Percentiles rank a stretch among this genome's conserved stretches.
These are phyloP conservation scores for Colletotrichum acutatum DNA, from an alignment of 2,329 filamentous ascomycete genomes.

Conservation along the genomic window DNA sequence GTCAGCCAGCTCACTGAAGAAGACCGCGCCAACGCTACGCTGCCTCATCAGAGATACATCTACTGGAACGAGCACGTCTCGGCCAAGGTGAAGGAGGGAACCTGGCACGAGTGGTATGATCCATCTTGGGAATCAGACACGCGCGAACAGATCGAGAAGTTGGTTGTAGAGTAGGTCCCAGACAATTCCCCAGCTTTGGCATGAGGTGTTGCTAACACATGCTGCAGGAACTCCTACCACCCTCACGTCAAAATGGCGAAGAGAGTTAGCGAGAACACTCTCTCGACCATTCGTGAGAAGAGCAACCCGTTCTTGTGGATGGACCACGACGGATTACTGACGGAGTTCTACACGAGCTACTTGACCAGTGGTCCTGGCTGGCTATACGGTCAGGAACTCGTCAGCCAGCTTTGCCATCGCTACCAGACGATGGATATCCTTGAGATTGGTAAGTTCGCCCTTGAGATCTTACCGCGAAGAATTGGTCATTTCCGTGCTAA, in stretches of 20 bases:
- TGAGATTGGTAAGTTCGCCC: constrained; percentile 38
- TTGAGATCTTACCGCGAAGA: too few relatives aligned
- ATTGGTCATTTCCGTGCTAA: too few relatives aligned
- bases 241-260: background rate
- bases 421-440: constrained; percentile 39
- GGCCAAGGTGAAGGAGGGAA: constrained; percentile 1
- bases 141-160: background rate
- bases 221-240: background rate
- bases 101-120: background rate
- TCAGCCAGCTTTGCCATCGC: background rate
- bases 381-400: background rate
- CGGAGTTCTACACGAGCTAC: constrained; percentile 18
- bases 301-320: constrained; percentile 19
- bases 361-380: constrained; percentile 14
- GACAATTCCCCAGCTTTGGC: too few relatives aligned
- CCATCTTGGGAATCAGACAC: background rate
- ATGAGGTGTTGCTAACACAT: background rate
- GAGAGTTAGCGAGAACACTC: background rate
- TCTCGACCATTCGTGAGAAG: constrained; percentile 11
- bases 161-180: background rate
- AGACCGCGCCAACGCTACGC: background rate
- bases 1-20: background rate
- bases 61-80: constrained; percentile 16
- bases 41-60: constrained; percentile 1
- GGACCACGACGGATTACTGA: constrained; percentile 15